Evolutionary conservation across 2,329 filamentous ascomycete species (phyloP).

Genomic region (Xylariaceae sp.): DNA sequence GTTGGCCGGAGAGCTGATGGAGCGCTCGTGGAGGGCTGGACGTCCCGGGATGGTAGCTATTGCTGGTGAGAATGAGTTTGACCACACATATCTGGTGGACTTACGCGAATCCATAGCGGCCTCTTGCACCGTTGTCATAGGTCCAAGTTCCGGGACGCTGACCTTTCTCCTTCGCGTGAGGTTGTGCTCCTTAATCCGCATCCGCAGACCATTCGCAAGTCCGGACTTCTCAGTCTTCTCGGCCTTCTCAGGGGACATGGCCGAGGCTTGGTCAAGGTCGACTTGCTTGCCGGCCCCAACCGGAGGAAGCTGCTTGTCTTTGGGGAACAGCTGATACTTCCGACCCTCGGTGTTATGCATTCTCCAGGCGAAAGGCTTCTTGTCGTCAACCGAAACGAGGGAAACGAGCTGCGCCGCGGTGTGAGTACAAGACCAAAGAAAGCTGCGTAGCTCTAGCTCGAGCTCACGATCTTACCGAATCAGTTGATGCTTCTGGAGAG

Average conservation of each 20-base stretch:
- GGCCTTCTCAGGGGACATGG: conserved; percentile 32
- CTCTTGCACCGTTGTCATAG: conserved; percentile 63
- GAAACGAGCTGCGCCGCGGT: conserved; percentile 25
- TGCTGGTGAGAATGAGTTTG: conserved; percentile 15
- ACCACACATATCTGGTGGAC: conserved; percentile 22
- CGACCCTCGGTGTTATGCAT: conserved; percentile 49
- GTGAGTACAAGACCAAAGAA: too few relatives aligned
- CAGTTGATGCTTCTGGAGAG: conserved; percentile 37
- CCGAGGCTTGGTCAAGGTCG: conserved; percentile 42
- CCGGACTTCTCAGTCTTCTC: conserved; percentile 35
- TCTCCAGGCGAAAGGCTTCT: conserved; percentile 46
- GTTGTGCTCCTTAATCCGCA: conserved; percentile 51
- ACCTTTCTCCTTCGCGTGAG: conserved; percentile 53
- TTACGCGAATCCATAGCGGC: conserved; percentile 63
- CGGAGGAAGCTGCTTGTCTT: conserved; percentile 37
- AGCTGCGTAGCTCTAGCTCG: too few relatives aligned
- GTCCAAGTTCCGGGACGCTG: conserved; percentile 56
- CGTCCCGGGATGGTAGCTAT: conserved; percentile 60
- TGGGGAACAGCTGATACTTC: conserved; percentile 56
- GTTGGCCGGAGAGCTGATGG: conserved; percentile 52
- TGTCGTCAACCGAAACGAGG: conserved; percentile 33
- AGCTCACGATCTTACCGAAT: conserved; percentile 39
- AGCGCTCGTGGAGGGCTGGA: conserved; percentile 56
- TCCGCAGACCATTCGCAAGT: conserved; percentile 34
- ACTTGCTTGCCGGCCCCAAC: conserved; percentile 36